Evolutionary conservation across 371 early-diverging fungal genomes (phyloP), one percentile per base, ranked within the genome.

Genomic region (Choanephora cucurbitarum): DNA sequence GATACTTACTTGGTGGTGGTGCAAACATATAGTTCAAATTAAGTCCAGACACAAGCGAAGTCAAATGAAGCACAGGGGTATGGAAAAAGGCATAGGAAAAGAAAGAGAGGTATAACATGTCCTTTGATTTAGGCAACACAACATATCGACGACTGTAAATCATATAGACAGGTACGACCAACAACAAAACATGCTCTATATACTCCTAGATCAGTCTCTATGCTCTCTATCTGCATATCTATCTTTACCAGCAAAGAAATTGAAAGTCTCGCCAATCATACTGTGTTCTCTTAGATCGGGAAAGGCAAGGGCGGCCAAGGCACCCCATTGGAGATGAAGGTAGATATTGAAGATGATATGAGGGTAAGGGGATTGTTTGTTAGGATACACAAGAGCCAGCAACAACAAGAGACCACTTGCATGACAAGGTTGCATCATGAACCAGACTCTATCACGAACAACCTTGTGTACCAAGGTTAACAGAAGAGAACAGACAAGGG

Each of bases 341-440:
- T 85, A 86, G 42, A 85, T 70, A 47, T 86, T 86, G 57, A 84
- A 80, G 19, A 81, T 53, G 39, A 83, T 44, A 45, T 82, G 78
- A 15, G 83, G 82, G 44, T 81, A 57, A 40, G 68, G 70, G 11
- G 79, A 78, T 43, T 57, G 54, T 15, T 77, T 69, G 57, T 75
- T 64, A 31, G 81, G 78, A 48, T 72, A 79, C 11, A 67, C 52
- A 55, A 86, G 55, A 51, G 81, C 73, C 44, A 70, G 41, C 55
- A 82, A 72, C 44, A 86, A 61, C 42, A 84, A 37, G 58, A 83
- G 45, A 14, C 79, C 81, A 41, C 79, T 82, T 75, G 85, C 77
- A 59, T 85, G 85, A 64, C 87, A 86, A 15, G 87, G 87, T 32
- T 85, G 85, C 32, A 85, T 65, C 76, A 86, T 71, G 52, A 76